Evolutionary conservation across 1,284 basidiomycete species (phyloP), one percentile per base, ranked within the genome.

Genomic region (Malassezia slooffiae): DNA sequence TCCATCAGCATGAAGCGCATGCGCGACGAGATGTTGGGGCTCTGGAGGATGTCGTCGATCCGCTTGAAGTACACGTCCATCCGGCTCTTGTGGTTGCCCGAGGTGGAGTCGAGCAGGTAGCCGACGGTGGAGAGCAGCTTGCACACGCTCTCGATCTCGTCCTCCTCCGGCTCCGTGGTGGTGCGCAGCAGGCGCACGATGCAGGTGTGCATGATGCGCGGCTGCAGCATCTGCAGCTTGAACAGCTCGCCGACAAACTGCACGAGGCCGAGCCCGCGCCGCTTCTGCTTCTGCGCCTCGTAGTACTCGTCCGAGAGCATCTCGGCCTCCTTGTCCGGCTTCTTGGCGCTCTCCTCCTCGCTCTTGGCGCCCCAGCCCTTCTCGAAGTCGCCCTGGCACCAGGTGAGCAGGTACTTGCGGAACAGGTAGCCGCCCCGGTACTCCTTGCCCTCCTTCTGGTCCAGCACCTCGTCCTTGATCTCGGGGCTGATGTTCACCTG

Each of bases 161-260:
- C 91, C 72, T 96, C 91, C 68, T 95, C 88, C 0, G 90, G 90
- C 64, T 86, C 85, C 50, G 86, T 81, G 47, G 90, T 83, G 67
- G 95, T 93, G 52, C 81, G 79, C 20, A 96, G 76, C 6, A 96
- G 78, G 72, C 89, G 88, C 77, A 89, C 85, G 69, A 96, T 81
- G 75, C 90, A 96, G 67, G 87, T 81, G 72, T 89, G 84, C 82
- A 97, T 95, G 72, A 91, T 90, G 56, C 84, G 80, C 72, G 87
- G 85, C 34, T 85, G 87, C 42, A 93, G 75, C 85, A 93, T 91
- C 71, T 83, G 82, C 28, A 95, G 75, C 75, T 95, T 95, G 82
- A 89, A 96, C 46, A 96, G 76, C 74, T 96, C 90, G 62, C 91
- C 90, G 56, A 96, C 93, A 74, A 97, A 93, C 70, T 85, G 85